Evolutionary conservation across 345 rosid species (phyloP).

Genomic region (Euphorbia pulcherrima): DNA sequence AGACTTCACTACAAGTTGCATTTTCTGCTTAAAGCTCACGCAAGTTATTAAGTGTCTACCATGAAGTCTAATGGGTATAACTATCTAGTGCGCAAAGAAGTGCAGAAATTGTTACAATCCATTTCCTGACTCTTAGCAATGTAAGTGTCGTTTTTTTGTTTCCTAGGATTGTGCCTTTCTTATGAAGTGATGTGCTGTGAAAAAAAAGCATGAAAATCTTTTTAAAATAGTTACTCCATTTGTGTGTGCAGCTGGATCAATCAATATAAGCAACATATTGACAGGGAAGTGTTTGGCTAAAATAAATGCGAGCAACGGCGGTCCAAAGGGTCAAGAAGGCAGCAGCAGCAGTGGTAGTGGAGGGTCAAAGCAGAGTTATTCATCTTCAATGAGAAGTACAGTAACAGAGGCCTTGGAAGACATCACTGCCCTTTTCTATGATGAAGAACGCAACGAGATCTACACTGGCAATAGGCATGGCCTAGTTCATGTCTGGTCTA

Average conservation of each 20-base stretch:
- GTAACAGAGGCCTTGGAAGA: conserved; percentile 82
- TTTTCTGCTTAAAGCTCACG: no score
- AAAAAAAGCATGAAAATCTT: background rate
- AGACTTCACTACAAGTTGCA: no score
- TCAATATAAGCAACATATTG: conserved; percentile 85
- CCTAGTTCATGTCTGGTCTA: conserved; percentile 87
- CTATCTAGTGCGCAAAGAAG: background rate
- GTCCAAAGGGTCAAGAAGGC: conserved; percentile 38
- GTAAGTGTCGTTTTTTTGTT: background rate
- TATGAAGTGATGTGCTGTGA: background rate
- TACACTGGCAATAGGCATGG: conserved; percentile 85
- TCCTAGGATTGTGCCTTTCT: background rate
- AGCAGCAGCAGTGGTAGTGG: conserved; percentile 40
- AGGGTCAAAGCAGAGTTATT: conserved; percentile 30
- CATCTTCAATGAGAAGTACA: conserved; percentile 44
- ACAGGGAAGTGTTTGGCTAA: conserved; percentile 94
- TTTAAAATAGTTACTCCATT: background rate
- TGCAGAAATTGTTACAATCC: background rate
- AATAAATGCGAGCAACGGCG: conserved; percentile 58
- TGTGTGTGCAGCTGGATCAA: conserved; percentile 68
- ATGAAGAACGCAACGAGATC: conserved; percentile 90
- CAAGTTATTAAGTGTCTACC: background rate
- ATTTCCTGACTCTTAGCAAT: background rate
- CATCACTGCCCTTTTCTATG: conserved; percentile 85
- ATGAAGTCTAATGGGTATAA: background rate